phyloP scores from a whole-genome alignment of 1,284 basidiomycete species.

The Entoloma clypeatum region DNA sequence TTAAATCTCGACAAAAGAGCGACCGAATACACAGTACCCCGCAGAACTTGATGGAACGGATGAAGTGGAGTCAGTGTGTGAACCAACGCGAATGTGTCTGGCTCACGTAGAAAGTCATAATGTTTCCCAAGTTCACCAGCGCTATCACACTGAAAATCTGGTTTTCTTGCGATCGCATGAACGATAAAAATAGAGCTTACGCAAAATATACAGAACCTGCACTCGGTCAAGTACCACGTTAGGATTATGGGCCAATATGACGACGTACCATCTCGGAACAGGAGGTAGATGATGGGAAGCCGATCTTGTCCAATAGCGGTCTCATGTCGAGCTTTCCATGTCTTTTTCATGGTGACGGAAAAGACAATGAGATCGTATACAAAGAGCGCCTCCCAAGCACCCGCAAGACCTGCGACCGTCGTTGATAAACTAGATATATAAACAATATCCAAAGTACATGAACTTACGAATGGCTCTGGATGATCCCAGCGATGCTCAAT shows the following conservation, averaged over 20 bases:
- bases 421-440: neutral
- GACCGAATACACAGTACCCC: slow-evolving; percentile 15
- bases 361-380: slow-evolving; percentile 38
- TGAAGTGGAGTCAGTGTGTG: neutral
- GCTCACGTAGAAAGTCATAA: slow-evolving; percentile 39
- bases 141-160: slow-evolving; percentile 32
- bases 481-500: neutral
- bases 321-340: slow-evolving; percentile 28
- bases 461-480: slow-evolving; percentile 27
- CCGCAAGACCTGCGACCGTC: slow-evolving; percentile 28
- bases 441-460: neutral
- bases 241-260: neutral
- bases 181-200: slow-evolving; percentile 19
- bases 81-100: neutral
- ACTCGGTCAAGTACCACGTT: neutral
- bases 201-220: slow-evolving; percentile 37
- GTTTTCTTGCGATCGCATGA: neutral
- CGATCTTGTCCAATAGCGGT: slow-evolving; percentile 20
- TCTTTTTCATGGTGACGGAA: slow-evolving; percentile 33
- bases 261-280: slow-evolving; percentile 37
- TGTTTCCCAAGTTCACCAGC: slow-evolving; percentile 37
- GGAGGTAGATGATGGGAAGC: slow-evolving; percentile 29
- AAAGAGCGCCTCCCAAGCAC: slow-evolving; percentile 41
- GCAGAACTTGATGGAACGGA: slow-evolving; percentile 13
- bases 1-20: neutral